phyloP scores from a whole-genome alignment of 2,329 filamentous ascomycete genomes.

The Ceratocystis huliohia region DNA sequence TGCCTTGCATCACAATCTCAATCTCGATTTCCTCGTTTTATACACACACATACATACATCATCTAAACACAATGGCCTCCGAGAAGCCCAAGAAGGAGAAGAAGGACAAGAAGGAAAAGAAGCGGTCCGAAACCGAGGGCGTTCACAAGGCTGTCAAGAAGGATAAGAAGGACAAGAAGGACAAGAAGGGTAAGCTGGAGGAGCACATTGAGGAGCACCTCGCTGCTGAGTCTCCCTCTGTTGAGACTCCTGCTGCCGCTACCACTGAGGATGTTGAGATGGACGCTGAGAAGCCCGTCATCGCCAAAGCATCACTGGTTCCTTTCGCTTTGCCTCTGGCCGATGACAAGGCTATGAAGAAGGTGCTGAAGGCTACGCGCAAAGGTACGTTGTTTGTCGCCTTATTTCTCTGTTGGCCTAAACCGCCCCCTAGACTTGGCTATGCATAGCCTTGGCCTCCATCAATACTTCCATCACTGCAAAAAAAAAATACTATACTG shows the following conservation, averaged over 20 bases:
- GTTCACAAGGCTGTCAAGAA: slow-evolving; percentile 47
- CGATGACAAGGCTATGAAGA: slow-evolving; percentile 61
- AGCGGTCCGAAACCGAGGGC: slow-evolving; percentile 48
- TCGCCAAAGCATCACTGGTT: slow-evolving; percentile 50
- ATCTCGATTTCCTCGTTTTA: background rate
- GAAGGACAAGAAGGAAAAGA: slow-evolving; percentile 38
- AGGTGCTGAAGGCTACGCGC: slow-evolving; percentile 44
- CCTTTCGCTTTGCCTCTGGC: slow-evolving; percentile 73
- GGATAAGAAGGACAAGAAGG: slow-evolving; percentile 48
- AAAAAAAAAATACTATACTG: background rate
- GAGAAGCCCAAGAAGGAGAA: slow-evolving; percentile 39
- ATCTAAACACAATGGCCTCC: slow-evolving; percentile 32
- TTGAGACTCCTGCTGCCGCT: slow-evolving; percentile 30
- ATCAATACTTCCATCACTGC: background rate
- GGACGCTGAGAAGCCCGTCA: slow-evolving; percentile 27
- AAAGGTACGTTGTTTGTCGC: slow-evolving; percentile 35
- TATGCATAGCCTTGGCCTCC: background rate
- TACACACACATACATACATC: background rate
- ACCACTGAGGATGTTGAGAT: slow-evolving; percentile 32
- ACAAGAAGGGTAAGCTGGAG: slow-evolving; percentile 53
- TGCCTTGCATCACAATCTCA: background rate
- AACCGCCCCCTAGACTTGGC: background rate
- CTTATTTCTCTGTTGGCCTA: no score
- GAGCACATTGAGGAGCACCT: slow-evolving; percentile 62
- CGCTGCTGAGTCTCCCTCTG: slow-evolving; percentile 29